Percentiles rank a stretch among this genome's conserved stretches.
Evolutionary conservation across 352 stramenopile genomes (phyloP).

Genomic region (Paralagenidium karlingii): DNA sequence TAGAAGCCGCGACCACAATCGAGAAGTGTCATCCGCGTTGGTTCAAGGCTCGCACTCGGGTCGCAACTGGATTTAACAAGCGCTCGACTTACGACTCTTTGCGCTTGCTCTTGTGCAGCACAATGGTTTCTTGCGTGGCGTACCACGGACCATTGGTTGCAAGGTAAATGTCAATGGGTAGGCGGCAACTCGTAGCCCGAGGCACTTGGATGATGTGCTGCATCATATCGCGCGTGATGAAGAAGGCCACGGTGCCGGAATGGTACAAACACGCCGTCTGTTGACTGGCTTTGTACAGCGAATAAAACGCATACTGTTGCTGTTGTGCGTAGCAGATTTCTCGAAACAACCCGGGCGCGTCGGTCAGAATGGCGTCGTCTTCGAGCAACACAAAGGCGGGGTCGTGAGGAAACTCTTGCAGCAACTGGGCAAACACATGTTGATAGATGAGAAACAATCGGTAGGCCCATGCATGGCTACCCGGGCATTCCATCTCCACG

Average conservation of each 20-base stretch:
- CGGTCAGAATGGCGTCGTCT: constrained; percentile 3
- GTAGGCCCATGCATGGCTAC: constrained; percentile 1
- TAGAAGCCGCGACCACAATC: too few species aligned
- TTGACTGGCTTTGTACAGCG: neutral
- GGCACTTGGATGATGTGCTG: neutral
- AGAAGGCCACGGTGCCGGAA: constrained; percentile 4
- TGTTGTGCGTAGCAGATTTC: constrained; percentile 2
- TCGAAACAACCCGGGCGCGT: neutral
- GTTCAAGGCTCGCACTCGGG: too few species aligned
- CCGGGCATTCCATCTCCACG: constrained; percentile 1
- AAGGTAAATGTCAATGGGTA: constrained; percentile 4
- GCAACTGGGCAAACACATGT: neutral
- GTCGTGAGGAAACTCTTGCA: neutral
- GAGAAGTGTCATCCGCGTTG: too few species aligned
- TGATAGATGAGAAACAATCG: constrained; percentile 5
- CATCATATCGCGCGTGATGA: constrained; percentile 2
- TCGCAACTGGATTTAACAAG: too few species aligned
- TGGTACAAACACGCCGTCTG: constrained; percentile 5
- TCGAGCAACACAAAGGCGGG: constrained; percentile 5
- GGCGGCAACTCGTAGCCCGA: neutral
- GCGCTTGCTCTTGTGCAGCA: constrained; percentile 1
- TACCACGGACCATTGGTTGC: constrained; percentile 2
- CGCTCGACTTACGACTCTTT: too few species aligned
- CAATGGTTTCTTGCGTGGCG: constrained; percentile 1
- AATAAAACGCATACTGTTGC: constrained; percentile 2